phyloP scores from a whole-genome alignment of 768 basidiomycete genomes.

The Suillus tomentosus region DNA sequence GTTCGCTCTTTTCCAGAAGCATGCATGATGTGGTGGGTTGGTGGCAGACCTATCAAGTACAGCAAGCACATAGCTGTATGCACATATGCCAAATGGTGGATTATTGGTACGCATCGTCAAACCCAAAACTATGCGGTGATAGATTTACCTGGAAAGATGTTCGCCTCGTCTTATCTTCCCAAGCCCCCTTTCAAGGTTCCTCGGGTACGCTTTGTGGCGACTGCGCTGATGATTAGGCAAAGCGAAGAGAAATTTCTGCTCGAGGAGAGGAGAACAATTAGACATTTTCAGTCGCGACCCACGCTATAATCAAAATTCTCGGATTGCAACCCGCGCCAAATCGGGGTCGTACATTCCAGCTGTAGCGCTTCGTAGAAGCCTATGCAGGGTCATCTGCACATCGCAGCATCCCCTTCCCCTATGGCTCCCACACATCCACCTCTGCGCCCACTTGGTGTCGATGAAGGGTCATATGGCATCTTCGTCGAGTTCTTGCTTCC shows the following conservation, averaged over 20 bases:
- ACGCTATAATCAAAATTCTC: not conserved
- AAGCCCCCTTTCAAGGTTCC: not conserved
- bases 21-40: not conserved
- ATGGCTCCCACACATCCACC: not conserved
- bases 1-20: conserved; percentile 1
- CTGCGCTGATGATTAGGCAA: not conserved
- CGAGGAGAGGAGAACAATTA: not conserved
- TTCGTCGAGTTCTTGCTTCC: conserved; percentile 1
- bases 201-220: conserved; percentile 1
- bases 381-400: not conserved
- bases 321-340: not conserved
- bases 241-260: not conserved
- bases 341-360: not conserved
- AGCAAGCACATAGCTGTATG: conserved; percentile 3
- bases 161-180: not conserved
- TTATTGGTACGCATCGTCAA: not conserved
- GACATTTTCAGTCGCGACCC: not conserved
- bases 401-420: not conserved
- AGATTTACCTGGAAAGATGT: not conserved
- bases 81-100: not conserved
- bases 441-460: not conserved
- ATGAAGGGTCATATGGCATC: not conserved
- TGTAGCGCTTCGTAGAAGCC: not conserved
- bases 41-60: conserved; percentile 1
- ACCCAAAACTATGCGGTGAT: not conserved